phyloP scores from a whole-genome alignment of 75 land plant species.

The Pinus taeda region DNA sequence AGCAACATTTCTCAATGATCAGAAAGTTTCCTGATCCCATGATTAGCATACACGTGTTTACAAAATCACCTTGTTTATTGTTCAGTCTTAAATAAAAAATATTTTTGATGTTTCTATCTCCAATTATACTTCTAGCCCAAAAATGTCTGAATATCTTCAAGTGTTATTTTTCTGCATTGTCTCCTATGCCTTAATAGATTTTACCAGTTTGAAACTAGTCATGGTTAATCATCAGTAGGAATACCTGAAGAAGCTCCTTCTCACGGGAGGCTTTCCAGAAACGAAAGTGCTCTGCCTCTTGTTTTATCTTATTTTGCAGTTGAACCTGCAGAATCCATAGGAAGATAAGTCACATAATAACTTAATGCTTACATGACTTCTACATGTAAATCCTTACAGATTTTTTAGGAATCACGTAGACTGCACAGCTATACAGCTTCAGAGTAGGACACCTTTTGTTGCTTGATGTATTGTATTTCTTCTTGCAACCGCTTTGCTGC shows the following conservation, averaged over 20 bases:
- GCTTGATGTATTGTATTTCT: constrained; percentile 85
- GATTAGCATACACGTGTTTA: too few relatives aligned
- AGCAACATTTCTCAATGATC: too few relatives aligned
- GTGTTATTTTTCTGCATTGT: too few relatives aligned
- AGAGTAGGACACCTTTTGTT: constrained; percentile 61
- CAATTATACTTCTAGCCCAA: too few relatives aligned
- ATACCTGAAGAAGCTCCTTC: constrained; percentile 97
- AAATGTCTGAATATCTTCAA: too few relatives aligned
- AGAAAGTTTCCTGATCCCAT: too few relatives aligned
- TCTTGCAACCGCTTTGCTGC: constrained; percentile 93
- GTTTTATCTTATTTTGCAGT: constrained; percentile 95
- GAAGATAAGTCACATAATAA: neutral
- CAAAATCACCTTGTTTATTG: too few relatives aligned
- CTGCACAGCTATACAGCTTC: neutral
- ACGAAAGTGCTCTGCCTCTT: constrained; percentile 95
- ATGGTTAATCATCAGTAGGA: neutral
- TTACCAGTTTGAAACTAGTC: neutral
- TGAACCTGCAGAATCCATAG: constrained; percentile 66
- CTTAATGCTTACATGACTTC: neutral
- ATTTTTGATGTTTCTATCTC: too few relatives aligned
- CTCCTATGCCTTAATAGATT: too few relatives aligned
- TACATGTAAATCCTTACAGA: neutral
- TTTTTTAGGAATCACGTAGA: neutral
- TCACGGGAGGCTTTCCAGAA: constrained; percentile 95
- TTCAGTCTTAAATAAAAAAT: too few relatives aligned